phyloP scores from a whole-genome alignment of 2,329 filamentous ascomycete species.

The Claviceps paspali region DNA sequence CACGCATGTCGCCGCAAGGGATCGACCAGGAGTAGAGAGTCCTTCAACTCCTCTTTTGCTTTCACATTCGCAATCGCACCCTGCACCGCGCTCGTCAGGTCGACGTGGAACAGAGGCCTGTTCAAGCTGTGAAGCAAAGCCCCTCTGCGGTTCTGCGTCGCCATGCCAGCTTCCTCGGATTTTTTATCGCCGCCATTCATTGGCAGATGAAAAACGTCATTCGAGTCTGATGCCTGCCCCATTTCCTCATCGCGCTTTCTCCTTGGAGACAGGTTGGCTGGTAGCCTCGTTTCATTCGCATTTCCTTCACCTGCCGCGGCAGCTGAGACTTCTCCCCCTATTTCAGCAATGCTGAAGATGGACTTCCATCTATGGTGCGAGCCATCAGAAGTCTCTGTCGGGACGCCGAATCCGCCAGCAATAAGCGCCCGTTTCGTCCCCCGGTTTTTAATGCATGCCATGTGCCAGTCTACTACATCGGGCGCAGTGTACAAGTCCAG shows the following conservation, averaged over 20 bases:
- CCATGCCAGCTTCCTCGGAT: conserved; percentile 12
- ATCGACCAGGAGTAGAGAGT: neutral
- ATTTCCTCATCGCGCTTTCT: conserved; percentile 20
- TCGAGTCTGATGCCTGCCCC: conserved; percentile 13
- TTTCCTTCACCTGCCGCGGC: conserved; percentile 51
- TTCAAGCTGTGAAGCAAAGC: conserved; percentile 76
- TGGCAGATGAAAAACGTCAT: neutral
- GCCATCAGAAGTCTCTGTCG: conserved; percentile 32
- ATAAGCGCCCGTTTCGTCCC: conserved; percentile 89
- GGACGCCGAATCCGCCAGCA: conserved; percentile 78
- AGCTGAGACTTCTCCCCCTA: conserved; percentile 56
- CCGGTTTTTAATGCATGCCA: conserved; percentile 75
- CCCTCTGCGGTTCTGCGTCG: conserved; percentile 27
- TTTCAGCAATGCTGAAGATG: conserved; percentile 87
- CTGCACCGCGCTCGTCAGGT: conserved; percentile 77
- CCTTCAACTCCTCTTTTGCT: conserved; percentile 25
- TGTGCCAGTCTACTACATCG: conserved; percentile 82
- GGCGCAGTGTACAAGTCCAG: conserved; percentile 74
- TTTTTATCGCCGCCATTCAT: conserved; percentile 27
- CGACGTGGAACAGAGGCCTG: conserved; percentile 83
- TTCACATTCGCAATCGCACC: conserved; percentile 71
- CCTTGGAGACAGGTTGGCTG: conserved; percentile 3
- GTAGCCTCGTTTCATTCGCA: conserved; percentile 31
- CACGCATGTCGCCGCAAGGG: neutral
- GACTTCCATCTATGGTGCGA: conserved; percentile 66